Evolutionary conservation across 768 basidiomycete genomes (phyloP).

Genomic region (Leucosporidium scottii): DNA sequence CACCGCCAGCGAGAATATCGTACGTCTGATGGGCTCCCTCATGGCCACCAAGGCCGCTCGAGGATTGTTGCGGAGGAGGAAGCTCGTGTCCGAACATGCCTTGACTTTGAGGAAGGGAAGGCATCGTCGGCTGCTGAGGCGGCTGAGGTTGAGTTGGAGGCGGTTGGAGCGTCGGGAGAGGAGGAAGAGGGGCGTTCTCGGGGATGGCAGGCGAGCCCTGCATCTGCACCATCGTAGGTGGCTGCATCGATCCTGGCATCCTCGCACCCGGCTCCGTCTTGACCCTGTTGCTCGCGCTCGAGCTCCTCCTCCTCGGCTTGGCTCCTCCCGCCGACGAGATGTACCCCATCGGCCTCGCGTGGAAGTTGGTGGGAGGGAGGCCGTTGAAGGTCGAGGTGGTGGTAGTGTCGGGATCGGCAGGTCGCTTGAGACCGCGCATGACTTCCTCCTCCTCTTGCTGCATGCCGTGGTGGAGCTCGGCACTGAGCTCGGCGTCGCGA

Average conservation of each 20-base stretch:
- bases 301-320: neutral
- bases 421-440: conserved; percentile 23
- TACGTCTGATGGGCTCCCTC: conserved; percentile 10
- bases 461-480: conserved; percentile 16
- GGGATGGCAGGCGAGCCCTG: conserved; percentile 9
- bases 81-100: conserved; percentile 13
- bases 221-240: neutral
- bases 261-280: conserved; percentile 3
- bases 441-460: conserved; percentile 5
- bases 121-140: neutral
- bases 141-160: neutral
- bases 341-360: conserved; percentile 4
- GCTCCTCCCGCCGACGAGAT: neutral
- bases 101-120: neutral
- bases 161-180: neutral
- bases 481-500: conserved; percentile 23
- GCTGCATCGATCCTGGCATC: neutral
- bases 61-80: neutral
- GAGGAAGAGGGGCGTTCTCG: neutral
- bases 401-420: neutral
- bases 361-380: conserved; percentile 21
- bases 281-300: neutral
- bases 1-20: conserved; percentile 15
- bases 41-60: neutral
- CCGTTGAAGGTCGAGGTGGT: neutral